Base-by-base conservation (phyloP, 202 grass and related monocot species). In the Cymbopogon flexuosus region DNA sequence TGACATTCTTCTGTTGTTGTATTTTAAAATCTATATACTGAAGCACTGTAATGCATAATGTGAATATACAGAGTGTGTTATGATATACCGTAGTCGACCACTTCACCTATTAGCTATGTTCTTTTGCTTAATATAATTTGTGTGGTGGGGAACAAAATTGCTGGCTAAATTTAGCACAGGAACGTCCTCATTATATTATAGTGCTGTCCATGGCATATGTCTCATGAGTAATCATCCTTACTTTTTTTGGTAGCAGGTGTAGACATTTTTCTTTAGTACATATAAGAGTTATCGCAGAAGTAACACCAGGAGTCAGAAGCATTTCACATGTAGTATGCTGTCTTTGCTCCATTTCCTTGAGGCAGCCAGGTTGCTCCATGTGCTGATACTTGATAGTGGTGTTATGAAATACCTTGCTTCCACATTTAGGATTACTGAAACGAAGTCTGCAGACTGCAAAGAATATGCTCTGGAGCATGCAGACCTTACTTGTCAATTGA, bases 331-430 rank as follows among this genome's bases (percentile, higher is more conserved):
- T 74, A 75, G 2, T 73, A 18, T 56, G 9, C 43, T 54, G 18
- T 36, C 62, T 67, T 66, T 59, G 63, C 34, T 37, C 47, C 31
- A 3, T 64, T 79, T 79, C 13, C 35, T 40, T 70, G 64, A 69
- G 33, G 23, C 15, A 64, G 70, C 51, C 39, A 62, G 33, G 18
- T 42, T 70, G 56, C 24, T 77, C 45, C 72, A 81, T 85, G 47
- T 73, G 37, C 69, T 56, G 31, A 30, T 62, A 52, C 40, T 51
- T 76, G 63, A 39, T 49, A 76, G 21, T 40, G 31, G 70, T 62
- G n/a, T 56, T 49, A 68, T 9, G 10, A 75, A 74, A 72, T 65
- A 80, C 56, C 70, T 75, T 86, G 36, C 37, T 75, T 80, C 49
- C 49, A 80, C 29, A 19, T 9, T 35, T 24, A 58, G 68, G 14